phyloP scores from a whole-genome alignment of 2,329 filamentous ascomycete genomes.

The Colletotrichum australisinense region DNA sequence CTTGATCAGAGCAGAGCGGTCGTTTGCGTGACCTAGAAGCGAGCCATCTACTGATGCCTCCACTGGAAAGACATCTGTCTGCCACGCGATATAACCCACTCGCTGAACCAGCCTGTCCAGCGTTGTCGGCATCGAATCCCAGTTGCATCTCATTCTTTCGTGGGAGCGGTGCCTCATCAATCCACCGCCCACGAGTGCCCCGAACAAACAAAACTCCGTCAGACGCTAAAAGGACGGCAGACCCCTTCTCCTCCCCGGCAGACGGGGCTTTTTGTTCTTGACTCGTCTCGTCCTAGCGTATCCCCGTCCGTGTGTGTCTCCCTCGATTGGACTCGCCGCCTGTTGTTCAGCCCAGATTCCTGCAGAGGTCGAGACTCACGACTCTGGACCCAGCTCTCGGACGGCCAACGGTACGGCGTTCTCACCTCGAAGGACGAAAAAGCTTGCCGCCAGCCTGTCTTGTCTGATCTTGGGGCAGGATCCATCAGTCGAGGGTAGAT shows the following conservation, averaged over 20 bases:
- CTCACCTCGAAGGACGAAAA: neutral
- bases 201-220: conserved; percentile 18
- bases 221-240: conserved; percentile 28
- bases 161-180: neutral
- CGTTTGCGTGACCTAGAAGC: neutral
- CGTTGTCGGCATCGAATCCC: conserved; percentile 9
- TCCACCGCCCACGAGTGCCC: conserved; percentile 14
- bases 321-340: conserved; percentile 24
- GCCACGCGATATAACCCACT: neutral
- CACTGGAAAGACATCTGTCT: neutral
- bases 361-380: conserved; percentile 1
- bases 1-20: neutral
- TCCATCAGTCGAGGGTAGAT: neutral
- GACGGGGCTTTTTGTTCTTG: conserved; percentile 20
- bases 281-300: conserved; percentile 31
- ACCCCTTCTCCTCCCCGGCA: conserved; percentile 1
- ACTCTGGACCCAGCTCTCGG: conserved; percentile 4
- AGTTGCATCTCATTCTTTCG: conserved; percentile 4
- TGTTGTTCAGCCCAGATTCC: conserved; percentile 25
- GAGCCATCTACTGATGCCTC: neutral
- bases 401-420: conserved; percentile 4
- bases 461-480: conserved; percentile 13
- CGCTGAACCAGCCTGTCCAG: neutral
- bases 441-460: neutral
- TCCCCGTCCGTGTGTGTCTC: conserved; percentile 20